Conservation (phyloP, 2,329 filamentous ascomycete species). For the Byssothecium circinans region DNA sequence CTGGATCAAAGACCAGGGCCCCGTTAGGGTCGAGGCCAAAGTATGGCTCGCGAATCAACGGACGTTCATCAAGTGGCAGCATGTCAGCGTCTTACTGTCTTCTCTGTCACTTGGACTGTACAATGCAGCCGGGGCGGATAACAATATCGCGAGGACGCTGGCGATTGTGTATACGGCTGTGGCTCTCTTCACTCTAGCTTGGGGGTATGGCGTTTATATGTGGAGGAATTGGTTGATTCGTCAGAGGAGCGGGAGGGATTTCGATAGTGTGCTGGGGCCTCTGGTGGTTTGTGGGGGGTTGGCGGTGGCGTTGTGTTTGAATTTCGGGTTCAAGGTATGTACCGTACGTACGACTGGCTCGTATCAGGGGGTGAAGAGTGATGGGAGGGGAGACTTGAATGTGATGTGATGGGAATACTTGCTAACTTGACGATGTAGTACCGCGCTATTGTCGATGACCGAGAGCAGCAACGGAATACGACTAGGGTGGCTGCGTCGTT, state of each 20-base stretch:
- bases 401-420: not conserved
- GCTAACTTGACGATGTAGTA: constrained; percentile 9
- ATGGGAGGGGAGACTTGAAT: not conserved
- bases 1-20: constrained; percentile 94
- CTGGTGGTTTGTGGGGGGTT: constrained; percentile 79
- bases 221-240: constrained; percentile 76
- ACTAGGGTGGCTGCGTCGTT: constrained; percentile 2
- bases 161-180: constrained; percentile 83
- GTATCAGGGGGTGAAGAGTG: too few species aligned
- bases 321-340: constrained; percentile 81
- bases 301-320: constrained; percentile 76
- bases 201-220: constrained; percentile 86
- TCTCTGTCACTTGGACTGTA: constrained; percentile 82
- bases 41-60: constrained; percentile 99
- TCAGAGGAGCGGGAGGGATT: constrained; percentile 84
- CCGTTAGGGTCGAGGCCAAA: constrained; percentile 92
- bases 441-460: constrained; percentile 12
- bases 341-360: not conserved
- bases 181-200: constrained; percentile 78
- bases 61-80: constrained; percentile 98
- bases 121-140: constrained; percentile 76
- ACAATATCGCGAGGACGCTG: constrained; percentile 73
- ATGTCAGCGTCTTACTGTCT: constrained; percentile 86
- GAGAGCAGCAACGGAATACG: constrained; percentile 1
- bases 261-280: constrained; percentile 86